These are phyloP conservation scores for Ilex asprella DNA, from an alignment of 257 asterid genomes.

Conservation along the genomic window DNA sequence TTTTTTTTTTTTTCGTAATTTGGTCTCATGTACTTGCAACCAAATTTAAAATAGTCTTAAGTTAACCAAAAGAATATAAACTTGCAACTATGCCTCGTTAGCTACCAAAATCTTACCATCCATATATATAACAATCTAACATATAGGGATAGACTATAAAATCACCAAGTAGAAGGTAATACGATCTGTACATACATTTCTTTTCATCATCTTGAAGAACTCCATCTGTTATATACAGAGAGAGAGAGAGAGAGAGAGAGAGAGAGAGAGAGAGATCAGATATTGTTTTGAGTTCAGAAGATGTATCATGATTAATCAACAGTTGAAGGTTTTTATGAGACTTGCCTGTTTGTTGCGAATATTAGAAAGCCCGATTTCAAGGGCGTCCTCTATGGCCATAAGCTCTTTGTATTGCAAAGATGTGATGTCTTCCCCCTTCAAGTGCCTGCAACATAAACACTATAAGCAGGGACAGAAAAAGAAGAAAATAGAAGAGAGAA, in stretches of 20 bases:
- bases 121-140: too few species aligned
- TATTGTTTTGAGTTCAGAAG: not conserved
- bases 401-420: constrained; percentile 75
- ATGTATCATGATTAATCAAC: not conserved
- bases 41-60: too few species aligned
- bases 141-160: too few species aligned
- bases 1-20: too few species aligned
- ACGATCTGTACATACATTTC: constrained; percentile 20
- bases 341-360: constrained; percentile 49
- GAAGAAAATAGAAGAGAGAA: not conserved
- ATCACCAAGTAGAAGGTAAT: not conserved
- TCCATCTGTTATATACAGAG: constrained; percentile 21
- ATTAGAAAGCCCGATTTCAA: constrained; percentile 63
- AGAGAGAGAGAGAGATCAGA: not conserved
- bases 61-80: too few species aligned
- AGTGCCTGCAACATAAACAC: constrained; percentile 36
- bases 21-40: too few species aligned
- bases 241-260: not conserved
- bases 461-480: not conserved
- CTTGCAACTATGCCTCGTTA: too few species aligned
- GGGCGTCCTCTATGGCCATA: constrained; percentile 74
- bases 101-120: too few species aligned
- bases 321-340: not conserved
- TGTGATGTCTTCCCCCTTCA: constrained; percentile 83
- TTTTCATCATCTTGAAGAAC: constrained; percentile 25